phyloP scores from a whole-genome alignment of 2,329 filamentous ascomycete genomes.

The Fusarium nurragi region DNA sequence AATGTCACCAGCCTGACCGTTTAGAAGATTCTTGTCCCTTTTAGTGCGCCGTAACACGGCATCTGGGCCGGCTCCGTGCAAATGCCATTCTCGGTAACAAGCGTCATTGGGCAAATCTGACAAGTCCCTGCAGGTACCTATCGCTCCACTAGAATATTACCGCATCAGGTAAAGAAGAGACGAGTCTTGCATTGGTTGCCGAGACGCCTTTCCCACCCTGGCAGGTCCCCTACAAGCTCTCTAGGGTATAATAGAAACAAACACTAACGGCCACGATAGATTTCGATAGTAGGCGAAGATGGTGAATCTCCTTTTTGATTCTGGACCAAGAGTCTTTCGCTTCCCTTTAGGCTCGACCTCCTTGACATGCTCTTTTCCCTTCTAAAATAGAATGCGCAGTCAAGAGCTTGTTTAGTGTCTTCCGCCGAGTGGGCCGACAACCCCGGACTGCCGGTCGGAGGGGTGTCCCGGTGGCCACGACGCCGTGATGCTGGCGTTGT shows the following conservation, averaged over 20 bases:
- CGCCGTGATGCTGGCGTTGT: constrained; percentile 15
- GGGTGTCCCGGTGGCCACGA: constrained; percentile 24
- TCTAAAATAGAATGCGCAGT: constrained; percentile 28
- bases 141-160: constrained; percentile 25
- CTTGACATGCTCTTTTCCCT: background rate
- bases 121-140: constrained; percentile 35
- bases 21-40: constrained; percentile 8
- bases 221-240: constrained; percentile 25
- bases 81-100: constrained; percentile 31
- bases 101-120: constrained; percentile 23
- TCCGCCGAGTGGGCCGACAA: constrained; percentile 15
- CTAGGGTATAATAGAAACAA: background rate
- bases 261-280: background rate
- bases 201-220: constrained; percentile 18
- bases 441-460: constrained; percentile 31
- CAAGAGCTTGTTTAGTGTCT: constrained; percentile 33
- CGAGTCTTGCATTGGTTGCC: constrained; percentile 31
- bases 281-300: background rate
- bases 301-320: background rate
- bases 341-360: constrained; percentile 1
- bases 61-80: constrained; percentile 9
- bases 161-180: constrained; percentile 21
- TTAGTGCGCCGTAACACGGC: constrained; percentile 20
- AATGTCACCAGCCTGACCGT: constrained; percentile 11
- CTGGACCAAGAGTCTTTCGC: constrained; percentile 6